A percentile compares a stretch with the other conserved stretches of the same genome.
phyloP scores from a whole-genome alignment of 345 rosid genomes.

The Mallotus nudiflorus region DNA sequence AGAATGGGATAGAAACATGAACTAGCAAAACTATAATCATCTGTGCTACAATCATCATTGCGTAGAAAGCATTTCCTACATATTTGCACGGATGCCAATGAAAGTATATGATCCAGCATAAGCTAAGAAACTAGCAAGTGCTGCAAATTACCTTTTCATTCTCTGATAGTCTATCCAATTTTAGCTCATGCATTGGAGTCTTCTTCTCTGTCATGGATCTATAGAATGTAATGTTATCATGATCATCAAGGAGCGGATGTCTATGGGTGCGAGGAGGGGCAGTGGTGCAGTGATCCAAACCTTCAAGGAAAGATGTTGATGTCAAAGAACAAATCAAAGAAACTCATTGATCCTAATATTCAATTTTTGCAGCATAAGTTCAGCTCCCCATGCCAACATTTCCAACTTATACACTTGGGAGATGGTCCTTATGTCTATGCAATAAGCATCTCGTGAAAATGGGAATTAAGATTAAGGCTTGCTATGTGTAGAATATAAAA shows the following conservation, averaged over 20 bases:
- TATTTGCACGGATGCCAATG: neutral
- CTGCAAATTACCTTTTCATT: conserved; percentile 65
- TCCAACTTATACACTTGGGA: neutral
- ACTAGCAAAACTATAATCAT: neutral
- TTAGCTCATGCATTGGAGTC: conserved; percentile 50
- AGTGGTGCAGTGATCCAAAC: conserved; percentile 59
- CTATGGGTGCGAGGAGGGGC: conserved; percentile 44
- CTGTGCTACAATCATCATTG: neutral
- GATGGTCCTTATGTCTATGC: neutral
- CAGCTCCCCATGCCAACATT: neutral
- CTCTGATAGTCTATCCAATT: conserved; percentile 74
- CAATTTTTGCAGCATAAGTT: neutral
- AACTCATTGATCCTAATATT: conserved; percentile 1
- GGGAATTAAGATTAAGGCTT: neutral
- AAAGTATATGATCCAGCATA: neutral
- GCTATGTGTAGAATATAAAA: neutral
- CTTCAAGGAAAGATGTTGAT: conserved; percentile 44
- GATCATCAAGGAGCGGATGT: conserved; percentile 43
- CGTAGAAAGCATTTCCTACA: neutral
- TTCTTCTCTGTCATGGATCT: conserved; percentile 76
- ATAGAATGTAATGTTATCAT: conserved; percentile 43
- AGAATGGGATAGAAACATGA: neutral
- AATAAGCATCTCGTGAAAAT: neutral
- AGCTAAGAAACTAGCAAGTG: conserved; percentile 10
- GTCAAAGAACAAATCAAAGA: conserved; percentile 23